A percentile compares a stretch with the other conserved stretches of the same genome.
Evolutionary conservation across 148 eudicot genomes (phyloP).

Genomic region (Vaccinium corymbosum): DNA sequence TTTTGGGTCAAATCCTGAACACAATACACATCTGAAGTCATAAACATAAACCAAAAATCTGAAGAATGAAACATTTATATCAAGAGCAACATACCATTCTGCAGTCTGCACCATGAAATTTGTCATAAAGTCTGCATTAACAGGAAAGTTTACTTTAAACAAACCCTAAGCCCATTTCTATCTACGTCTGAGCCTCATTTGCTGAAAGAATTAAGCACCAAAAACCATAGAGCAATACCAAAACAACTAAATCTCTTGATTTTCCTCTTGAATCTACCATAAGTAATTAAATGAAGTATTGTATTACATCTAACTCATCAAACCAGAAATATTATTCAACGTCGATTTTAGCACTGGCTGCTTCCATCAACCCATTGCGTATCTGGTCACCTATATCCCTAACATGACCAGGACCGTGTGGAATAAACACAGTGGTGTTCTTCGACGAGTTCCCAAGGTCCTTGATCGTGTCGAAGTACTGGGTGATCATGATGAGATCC

Average conservation of each 20-base stretch:
- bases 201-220: background rate
- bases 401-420: slow-evolving; percentile 97
- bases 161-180: background rate
- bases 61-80: background rate
- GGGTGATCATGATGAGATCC: slow-evolving; percentile 99
- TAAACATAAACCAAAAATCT: background rate
- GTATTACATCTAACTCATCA: background rate
- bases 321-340: background rate
- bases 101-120: background rate
- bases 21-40: background rate
- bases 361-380: slow-evolving; percentile 91
- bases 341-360: slow-evolving; percentile 25
- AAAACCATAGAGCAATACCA: background rate
- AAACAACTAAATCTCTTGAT: background rate
- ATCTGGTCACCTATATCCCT: slow-evolving; percentile 88
- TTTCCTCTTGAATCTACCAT: background rate
- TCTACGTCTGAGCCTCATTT: background rate
- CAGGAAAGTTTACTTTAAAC: background rate
- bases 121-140: background rate
- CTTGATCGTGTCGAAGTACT: slow-evolving; percentile 88
- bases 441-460: slow-evolving; percentile 89
- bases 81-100: background rate
- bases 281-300: too few species aligned
- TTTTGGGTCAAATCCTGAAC: too few species aligned
- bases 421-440: slow-evolving; percentile 92